Conservation (phyloP, 208 protist species). For the Wallacemonas sp. region DNA sequence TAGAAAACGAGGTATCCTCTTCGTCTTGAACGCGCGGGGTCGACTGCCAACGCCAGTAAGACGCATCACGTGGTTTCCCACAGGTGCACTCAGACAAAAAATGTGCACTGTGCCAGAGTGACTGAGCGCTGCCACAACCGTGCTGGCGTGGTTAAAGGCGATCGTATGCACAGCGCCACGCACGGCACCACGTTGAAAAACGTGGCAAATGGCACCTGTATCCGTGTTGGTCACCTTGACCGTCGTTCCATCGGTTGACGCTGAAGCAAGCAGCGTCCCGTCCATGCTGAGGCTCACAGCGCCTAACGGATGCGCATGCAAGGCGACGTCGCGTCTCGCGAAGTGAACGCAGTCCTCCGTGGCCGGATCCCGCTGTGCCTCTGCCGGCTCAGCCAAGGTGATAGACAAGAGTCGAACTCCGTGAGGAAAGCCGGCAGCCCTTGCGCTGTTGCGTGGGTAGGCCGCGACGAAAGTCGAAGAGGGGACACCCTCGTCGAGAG, state of each 20-base stretch:
- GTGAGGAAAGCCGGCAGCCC: background rate
- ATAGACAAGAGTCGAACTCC: background rate
- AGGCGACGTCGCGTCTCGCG: slow-evolving; percentile 19
- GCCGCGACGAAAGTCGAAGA: background rate
- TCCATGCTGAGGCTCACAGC: slow-evolving; percentile 28
- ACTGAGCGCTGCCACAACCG: slow-evolving; percentile 46
- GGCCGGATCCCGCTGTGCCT: background rate
- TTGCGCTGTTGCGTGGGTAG: background rate
- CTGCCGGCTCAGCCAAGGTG: background rate
- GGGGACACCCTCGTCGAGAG: too few relatives aligned
- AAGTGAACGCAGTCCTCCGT: background rate
- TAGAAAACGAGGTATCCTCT: background rate
- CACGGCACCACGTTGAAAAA: slow-evolving; percentile 41
- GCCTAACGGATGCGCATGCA: slow-evolving; percentile 36
- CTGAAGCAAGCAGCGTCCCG: slow-evolving; percentile 41
- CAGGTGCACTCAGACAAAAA: slow-evolving; percentile 26
- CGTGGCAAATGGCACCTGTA: slow-evolving; percentile 28
- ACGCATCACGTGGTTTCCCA: too few relatives aligned
- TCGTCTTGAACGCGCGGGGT: background rate
- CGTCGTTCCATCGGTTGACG: slow-evolving; percentile 58
- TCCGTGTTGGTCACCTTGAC: slow-evolving; percentile 60
- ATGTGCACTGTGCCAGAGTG: slow-evolving; percentile 60
- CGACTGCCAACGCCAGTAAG: background rate
- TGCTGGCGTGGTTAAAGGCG: slow-evolving; percentile 33
- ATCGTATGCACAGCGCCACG: slow-evolving; percentile 44